phyloP scores from a whole-genome alignment of 257 asterid genomes.

The Marsdenia floribunda region DNA sequence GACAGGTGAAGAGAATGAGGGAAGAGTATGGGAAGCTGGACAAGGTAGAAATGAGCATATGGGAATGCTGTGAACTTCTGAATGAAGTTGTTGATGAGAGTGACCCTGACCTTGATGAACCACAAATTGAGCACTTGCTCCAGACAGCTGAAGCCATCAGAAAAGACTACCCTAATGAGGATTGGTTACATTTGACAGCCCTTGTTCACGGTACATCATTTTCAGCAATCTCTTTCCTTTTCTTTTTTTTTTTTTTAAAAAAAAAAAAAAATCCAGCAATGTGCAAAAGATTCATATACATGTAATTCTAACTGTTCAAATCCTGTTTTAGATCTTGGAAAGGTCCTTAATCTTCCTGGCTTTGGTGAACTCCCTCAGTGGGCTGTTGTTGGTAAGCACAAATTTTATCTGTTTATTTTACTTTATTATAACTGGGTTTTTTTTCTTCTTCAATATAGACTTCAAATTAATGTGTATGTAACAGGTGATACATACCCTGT shows the following conservation, averaged over 20 bases:
- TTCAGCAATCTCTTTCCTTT: neutral
- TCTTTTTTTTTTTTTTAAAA: neutral
- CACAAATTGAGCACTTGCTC: slow-evolving; percentile 83
- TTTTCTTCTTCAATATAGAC: neutral
- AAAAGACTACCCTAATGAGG: slow-evolving; percentile 74
- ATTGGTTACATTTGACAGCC: slow-evolving; percentile 88
- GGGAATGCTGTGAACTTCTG: slow-evolving; percentile 90
- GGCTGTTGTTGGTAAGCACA: slow-evolving; percentile 76
- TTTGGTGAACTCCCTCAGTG: slow-evolving; percentile 91
- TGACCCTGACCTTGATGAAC: slow-evolving; percentile 89
- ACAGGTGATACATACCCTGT: slow-evolving; percentile 83
- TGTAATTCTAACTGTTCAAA: too few relatives aligned
- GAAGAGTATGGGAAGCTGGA: slow-evolving; percentile 54
- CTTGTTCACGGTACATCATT: slow-evolving; percentile 66
- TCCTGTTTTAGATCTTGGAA: slow-evolving; percentile 62
- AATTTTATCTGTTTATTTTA: neutral
- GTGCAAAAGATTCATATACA: too few relatives aligned
- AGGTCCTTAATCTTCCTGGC: slow-evolving; percentile 68
- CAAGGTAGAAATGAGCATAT: slow-evolving; percentile 73
- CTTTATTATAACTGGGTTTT: too few relatives aligned
- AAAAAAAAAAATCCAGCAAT: too few relatives aligned
- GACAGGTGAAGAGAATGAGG: slow-evolving; percentile 74
- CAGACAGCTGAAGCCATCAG: slow-evolving; percentile 92
- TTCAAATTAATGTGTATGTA: neutral
- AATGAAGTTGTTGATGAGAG: slow-evolving; percentile 78